A percentile compares a stretch with the other conserved stretches of the same genome.
Evolutionary conservation across 2,329 filamentous ascomycete species (phyloP).

Genomic region (Colletotrichum sp.): DNA sequence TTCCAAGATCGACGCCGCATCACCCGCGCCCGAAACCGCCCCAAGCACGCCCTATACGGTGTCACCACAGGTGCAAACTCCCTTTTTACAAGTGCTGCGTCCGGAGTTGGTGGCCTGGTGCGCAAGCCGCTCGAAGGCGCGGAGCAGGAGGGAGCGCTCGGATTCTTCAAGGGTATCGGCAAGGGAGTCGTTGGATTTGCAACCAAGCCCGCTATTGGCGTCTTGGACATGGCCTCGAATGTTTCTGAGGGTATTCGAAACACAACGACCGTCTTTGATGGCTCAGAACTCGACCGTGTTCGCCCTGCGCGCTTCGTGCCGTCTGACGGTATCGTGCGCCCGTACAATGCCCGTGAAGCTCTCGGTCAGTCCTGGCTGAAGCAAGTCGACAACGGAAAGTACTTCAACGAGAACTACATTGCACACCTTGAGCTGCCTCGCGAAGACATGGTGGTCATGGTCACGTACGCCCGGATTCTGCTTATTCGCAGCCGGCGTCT

Average conservation of each 20-base stretch:
- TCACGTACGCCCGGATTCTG: slow-evolving; percentile 88
- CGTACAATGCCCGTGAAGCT: slow-evolving; percentile 93
- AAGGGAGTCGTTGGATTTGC: slow-evolving; percentile 94
- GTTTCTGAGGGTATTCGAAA: slow-evolving; percentile 97
- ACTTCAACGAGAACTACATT: slow-evolving; percentile 97
- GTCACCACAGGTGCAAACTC: slow-evolving; percentile 96
- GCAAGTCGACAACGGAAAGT: slow-evolving; percentile 95
- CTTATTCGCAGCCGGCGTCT: slow-evolving; percentile 87
- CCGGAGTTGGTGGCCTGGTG: slow-evolving; percentile 90
- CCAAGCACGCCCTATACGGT: slow-evolving; percentile 96
- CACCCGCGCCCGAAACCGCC: slow-evolving; percentile 88
- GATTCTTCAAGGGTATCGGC: slow-evolving; percentile 97
- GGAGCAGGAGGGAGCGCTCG: slow-evolving; percentile 90
- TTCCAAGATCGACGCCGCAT: slow-evolving; percentile 97
- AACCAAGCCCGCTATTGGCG: slow-evolving; percentile 95
- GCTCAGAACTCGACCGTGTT: slow-evolving; percentile 90
- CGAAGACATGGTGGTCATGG: slow-evolving; percentile 88
- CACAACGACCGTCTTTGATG: slow-evolving; percentile 97
- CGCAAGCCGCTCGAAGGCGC: slow-evolving; percentile 94
- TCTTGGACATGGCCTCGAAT: slow-evolving; percentile 96
- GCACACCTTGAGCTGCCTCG: slow-evolving; percentile 91
- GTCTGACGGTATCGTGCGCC: slow-evolving; percentile 89
- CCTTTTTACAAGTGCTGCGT: slow-evolving; percentile 89
- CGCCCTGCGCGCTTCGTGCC: slow-evolving; percentile 93
- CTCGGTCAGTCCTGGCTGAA: slow-evolving; percentile 99